phyloP scores from a whole-genome alignment of 2,329 filamentous ascomycete genomes.

The Diaporthe vexans region DNA sequence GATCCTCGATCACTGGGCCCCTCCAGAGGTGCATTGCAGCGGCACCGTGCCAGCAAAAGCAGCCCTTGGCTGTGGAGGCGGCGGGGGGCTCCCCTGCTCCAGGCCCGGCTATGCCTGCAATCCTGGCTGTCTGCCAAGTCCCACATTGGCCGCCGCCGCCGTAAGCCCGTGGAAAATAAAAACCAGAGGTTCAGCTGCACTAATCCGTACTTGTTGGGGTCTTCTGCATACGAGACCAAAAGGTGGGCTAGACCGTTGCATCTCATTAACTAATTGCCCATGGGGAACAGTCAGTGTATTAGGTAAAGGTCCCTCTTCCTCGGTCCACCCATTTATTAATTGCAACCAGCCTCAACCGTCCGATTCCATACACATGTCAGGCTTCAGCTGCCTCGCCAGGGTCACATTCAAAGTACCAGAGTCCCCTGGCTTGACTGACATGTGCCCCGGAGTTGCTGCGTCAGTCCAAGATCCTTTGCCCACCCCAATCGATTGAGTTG shows the following conservation, averaged over 20 bases:
- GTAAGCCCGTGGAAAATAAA: constrained; percentile 18
- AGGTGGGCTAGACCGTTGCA: constrained; percentile 10
- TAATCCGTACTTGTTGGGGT: background rate
- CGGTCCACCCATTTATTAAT: background rate
- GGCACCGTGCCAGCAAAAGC: constrained; percentile 24
- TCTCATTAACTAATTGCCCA: background rate
- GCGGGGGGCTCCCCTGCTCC: constrained; percentile 22
- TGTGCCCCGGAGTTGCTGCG: background rate
- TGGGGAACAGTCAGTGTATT: background rate
- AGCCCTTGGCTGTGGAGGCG: constrained; percentile 12
- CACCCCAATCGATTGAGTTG: background rate
- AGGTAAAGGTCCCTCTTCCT: background rate
- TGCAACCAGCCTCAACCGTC: background rate
- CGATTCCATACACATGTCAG: background rate
- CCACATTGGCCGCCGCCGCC: constrained; percentile 9
- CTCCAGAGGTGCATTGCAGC: constrained; percentile 24
- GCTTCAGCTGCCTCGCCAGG: background rate
- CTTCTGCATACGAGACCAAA: background rate
- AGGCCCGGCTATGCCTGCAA: background rate
- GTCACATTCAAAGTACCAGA: background rate
- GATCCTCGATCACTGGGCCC: constrained; percentile 32
- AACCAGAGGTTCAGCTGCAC: too few species aligned
- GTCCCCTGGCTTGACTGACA: background rate
- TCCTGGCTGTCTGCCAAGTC: constrained; percentile 4
- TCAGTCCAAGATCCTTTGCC: constrained; percentile 9